Evolutionary conservation across 768 basidiomycete genomes (phyloP).

Genomic region (Agaricus blazei): DNA sequence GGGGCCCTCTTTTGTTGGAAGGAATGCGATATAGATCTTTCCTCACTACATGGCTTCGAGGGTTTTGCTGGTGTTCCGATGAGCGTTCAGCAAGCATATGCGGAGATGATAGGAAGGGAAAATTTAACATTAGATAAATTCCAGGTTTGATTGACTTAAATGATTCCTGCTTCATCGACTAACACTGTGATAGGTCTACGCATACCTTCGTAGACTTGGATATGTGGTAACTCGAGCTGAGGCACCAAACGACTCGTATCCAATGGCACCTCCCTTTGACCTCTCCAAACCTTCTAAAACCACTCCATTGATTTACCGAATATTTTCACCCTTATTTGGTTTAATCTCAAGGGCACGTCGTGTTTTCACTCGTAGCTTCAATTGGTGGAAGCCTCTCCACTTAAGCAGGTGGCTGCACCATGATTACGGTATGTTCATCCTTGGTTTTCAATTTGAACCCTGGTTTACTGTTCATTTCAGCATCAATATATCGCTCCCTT

Average conservation of each 20-base stretch:
- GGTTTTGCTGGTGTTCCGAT: conserved; percentile 65
- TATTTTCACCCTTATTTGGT: conserved; percentile 27
- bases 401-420: conserved; percentile 44
- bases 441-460: background rate
- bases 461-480: conserved; percentile 31
- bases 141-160: conserved; percentile 51
- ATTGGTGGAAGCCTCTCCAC: conserved; percentile 67
- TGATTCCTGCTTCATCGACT: background rate
- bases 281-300: conserved; percentile 9
- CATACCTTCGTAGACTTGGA: conserved; percentile 88
- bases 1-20: conserved; percentile 87
- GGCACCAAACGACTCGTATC: conserved; percentile 53
- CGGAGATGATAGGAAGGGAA: conserved; percentile 77
- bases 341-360: conserved; percentile 27
- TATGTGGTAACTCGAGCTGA: conserved; percentile 81
- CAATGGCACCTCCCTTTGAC: conserved; percentile 34
- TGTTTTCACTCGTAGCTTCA: conserved; percentile 28
- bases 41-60: conserved; percentile 28
- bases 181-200: conserved; percentile 63
- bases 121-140: conserved; percentile 81
- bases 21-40: conserved; percentile 27
- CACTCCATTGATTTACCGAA: conserved; percentile 28
- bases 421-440: conserved; percentile 42
- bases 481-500: conserved; percentile 59
- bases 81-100: conserved; percentile 87